Evolutionary conservation across 805 yeast species (phyloP), one percentile per base, ranked within the genome.

Genomic region (Blastobotrys robertii): DNA sequence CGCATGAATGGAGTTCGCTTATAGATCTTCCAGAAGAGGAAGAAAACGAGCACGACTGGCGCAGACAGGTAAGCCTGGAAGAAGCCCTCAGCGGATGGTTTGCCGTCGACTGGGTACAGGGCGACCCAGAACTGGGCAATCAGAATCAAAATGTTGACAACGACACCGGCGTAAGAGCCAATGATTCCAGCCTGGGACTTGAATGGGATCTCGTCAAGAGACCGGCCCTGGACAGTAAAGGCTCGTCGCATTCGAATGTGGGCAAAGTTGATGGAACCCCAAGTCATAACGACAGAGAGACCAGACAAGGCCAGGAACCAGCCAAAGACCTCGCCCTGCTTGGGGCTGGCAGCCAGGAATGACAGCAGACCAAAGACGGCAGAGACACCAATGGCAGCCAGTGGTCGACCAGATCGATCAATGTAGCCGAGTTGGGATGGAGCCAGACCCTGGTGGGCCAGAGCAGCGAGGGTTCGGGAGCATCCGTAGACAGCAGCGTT

Each of bases 91-190:
- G 66, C 62, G 42, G 55, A 45, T 14, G 66, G 63, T 14, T 47
- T 38, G 11, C 64, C 75, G 5, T 77, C 76, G 37, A 78, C 55
- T 44, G 92, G 92, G 68, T 67, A 81, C 36, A 80, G 59, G 8
- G 87, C 84, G 44, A 78, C 70, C 82, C 85, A 84, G 67, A 84
- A 80, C 66, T 87, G 75, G n/a, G 83, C 81, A 41, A 72, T 62
- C 47, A 84, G 65, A 49, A 83, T 77, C 42, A 79, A 56, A 15
- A 72, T 28, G 58, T 76, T 77, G 55, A 83, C 62, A 11, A 62
- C 42, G n/a, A 73, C 52, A 40, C 87, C 87, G 57, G 72, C 72
- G 45, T 57, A 62, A 0, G 90, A 77, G 37, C 88, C 87, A 49
- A 57, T 59, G 29, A 75, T 60, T 53, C 92, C 92, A 34, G 72